These are phyloP conservation scores for Neospermospora avenae DNA, from an alignment of 2,329 filamentous ascomycete species.

Conservation along the genomic window DNA sequence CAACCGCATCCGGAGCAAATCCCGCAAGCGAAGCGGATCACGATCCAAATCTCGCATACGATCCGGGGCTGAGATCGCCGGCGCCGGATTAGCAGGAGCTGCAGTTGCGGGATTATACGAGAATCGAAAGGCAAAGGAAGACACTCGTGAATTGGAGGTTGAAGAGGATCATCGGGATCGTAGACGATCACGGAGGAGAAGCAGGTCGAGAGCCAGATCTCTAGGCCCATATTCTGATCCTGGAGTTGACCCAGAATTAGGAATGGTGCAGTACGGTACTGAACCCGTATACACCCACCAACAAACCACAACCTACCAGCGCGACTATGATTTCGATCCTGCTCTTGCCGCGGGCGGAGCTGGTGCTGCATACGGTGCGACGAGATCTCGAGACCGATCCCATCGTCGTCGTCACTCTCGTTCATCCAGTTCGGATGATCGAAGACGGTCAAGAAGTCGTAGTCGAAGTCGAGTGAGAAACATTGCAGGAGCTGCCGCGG, in stretches of 20 bases:
- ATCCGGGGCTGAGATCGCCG: slow-evolving; percentile 58
- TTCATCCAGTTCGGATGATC: slow-evolving; percentile 27
- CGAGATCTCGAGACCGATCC: slow-evolving; percentile 21
- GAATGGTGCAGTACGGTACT: slow-evolving; percentile 64
- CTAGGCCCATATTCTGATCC: slow-evolving; percentile 45
- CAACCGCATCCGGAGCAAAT: slow-evolving; percentile 55
- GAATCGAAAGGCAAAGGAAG: slow-evolving; percentile 58
- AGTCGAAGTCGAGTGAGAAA: slow-evolving; percentile 52
- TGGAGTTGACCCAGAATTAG: slow-evolving; percentile 60
- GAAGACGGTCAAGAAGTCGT: slow-evolving; percentile 19
- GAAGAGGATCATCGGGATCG: slow-evolving; percentile 33
- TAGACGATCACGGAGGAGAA: slow-evolving; percentile 34
- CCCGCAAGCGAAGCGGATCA: slow-evolving; percentile 42
- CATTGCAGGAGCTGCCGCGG: slow-evolving; percentile 52
- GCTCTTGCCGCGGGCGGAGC: slow-evolving; percentile 26
- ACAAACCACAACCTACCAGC: slow-evolving; percentile 31
- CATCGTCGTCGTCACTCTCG: slow-evolving; percentile 22
- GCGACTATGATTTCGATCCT: slow-evolving; percentile 26
- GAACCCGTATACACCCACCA: slow-evolving; percentile 49
- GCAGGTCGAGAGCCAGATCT: slow-evolving; percentile 49
- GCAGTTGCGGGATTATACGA: slow-evolving; percentile 61
- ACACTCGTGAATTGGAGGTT: slow-evolving; percentile 38
- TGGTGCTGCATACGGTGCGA: slow-evolving; percentile 27
- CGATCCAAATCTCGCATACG: slow-evolving; percentile 41
- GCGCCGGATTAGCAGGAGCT: slow-evolving; percentile 57